Percentiles rank a stretch among this genome's conserved stretches.
phyloP scores from a whole-genome alignment of 2,329 filamentous ascomycete genomes.

The Neofusicoccum sp. region DNA sequence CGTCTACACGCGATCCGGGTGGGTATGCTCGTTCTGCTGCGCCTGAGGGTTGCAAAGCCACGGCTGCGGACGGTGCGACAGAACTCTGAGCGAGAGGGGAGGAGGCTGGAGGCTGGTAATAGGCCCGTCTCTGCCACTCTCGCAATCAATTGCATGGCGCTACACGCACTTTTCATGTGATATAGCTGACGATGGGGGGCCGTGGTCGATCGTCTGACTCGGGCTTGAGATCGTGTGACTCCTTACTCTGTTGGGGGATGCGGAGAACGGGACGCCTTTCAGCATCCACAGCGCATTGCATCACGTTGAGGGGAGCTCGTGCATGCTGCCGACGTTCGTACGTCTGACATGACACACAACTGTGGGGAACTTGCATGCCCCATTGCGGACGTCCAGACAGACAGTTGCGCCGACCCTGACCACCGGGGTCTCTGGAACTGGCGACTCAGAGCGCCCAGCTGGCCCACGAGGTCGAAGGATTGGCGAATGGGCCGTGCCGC shows the following conservation, averaged over 20 bases:
- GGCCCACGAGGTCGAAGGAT: neutral
- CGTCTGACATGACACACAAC: neutral
- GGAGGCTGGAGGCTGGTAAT: neutral
- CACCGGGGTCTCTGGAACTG: neutral
- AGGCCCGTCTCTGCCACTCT: neutral
- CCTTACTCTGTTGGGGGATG: neutral
- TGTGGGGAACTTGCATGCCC: neutral
- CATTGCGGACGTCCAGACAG: neutral
- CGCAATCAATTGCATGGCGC: neutral
- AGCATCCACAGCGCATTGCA: neutral
- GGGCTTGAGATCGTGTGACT: neutral
- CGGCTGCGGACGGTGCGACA: neutral
- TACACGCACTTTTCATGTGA: slow-evolving; percentile 11
- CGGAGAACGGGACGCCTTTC: slow-evolving; percentile 4
- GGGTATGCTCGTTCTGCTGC: neutral
- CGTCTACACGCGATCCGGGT: neutral
- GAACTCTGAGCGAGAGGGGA: neutral
- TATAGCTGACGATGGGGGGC: neutral
- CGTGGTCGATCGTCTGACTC: neutral
- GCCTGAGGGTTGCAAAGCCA: neutral
- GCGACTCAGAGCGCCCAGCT: neutral
- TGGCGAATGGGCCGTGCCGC: neutral
- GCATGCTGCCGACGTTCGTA: neutral
- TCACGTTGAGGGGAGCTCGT: neutral
- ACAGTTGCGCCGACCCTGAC: neutral